Base-by-base conservation (phyloP, 768 basidiomycete genomes). In the Bullera alba region DNA sequence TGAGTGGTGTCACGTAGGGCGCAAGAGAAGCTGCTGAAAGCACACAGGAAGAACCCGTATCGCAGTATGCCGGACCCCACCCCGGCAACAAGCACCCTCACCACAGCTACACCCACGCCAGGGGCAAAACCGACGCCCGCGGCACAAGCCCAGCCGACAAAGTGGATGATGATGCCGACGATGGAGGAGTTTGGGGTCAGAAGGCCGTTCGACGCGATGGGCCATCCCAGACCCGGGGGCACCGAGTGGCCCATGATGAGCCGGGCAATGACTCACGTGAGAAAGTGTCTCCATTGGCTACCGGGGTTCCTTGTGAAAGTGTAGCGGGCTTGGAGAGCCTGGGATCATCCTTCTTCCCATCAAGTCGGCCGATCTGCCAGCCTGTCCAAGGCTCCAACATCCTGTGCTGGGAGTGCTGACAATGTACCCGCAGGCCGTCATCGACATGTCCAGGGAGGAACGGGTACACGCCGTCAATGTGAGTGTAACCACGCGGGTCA, bases 191-290 rank as follows among this genome's bases (percentile, higher is more conserved):
- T 65, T 45, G 66, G 66, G 10, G 53, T 68, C 2, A 48, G 66
- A 48, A 30, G 66, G 48, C 66, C 66, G 10, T 57, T 68, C n/a
- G 54, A 68, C 38, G 56, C 53, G 8, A 56, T 61, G 6, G 60
- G 60, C 2, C n/a, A 43, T 15, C 47, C 35, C 6, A 29, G 56
- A 2, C 30, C 25, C 21, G 60, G 57, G 14, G 45, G 53, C 22
- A 42, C 37, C 16, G 36, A 53, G 22, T 68, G 66, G 66, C 66
- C 66, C 7, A 68, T 61, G 61, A 68, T 68, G 66, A 68, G 66
- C 46, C 32, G 66, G 51, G 65, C 66, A 10, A 60, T 68, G 63
- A 60, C 66, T 1, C 58, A 65, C 47, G 66, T 68, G 46, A 55
- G 63, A 56, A 16, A n/a, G 8, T n/a, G 26, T 28, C 4, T 12